Evolutionary conservation across 2,329 filamentous ascomycete species (phyloP), one percentile per base, ranked within the genome.

Genomic region (Diaporthe sp.): DNA sequence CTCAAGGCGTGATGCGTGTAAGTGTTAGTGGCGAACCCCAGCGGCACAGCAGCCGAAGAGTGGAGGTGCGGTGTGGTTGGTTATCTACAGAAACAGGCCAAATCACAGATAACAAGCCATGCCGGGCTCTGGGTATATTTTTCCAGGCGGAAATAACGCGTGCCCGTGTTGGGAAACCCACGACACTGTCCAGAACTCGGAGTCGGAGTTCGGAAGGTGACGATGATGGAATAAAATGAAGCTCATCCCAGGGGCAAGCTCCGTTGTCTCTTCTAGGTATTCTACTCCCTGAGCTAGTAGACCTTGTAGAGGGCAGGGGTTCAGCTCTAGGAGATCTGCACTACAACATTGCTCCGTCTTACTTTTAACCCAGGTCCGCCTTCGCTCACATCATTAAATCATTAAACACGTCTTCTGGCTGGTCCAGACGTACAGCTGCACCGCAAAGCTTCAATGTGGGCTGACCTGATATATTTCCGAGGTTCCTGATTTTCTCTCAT

Each of bases 191-290:
- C 4, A 51, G 12, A 53, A 17, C 12, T 39, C 65, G 65, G 65
- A 39, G 46, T 68, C 46, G 46, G 65, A 68, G 37, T 42, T 70
- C 65, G 49, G 65, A 70, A 70, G 65, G 49, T 70, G 49, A 70
- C 49, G 65, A 55, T 28, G 42, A 44, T 28, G 28, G 37, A 15
- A 10, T 13, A 39, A 13, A 39, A 37, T 22, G 49, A 34, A 70
- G 65, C 65, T 70, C n/a, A 17, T 53, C 6, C 31, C 31, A 19
- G 34, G 65, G 46, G 34, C 22, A 53, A 53, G 65, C 65, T 55
- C 46, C 46, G 22, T 39, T 37, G 49, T 22, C 42, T 65, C 12
- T 61, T 12, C 9, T 22, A 28, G 28, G 28, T 28, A 57, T 61
- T 12, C 22, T 22, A 57, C 19, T 6, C 34, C n/a, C 34, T n/a